Base-by-base conservation (phyloP, 768 basidiomycete genomes). In the Lentinula lateritia region DNA sequence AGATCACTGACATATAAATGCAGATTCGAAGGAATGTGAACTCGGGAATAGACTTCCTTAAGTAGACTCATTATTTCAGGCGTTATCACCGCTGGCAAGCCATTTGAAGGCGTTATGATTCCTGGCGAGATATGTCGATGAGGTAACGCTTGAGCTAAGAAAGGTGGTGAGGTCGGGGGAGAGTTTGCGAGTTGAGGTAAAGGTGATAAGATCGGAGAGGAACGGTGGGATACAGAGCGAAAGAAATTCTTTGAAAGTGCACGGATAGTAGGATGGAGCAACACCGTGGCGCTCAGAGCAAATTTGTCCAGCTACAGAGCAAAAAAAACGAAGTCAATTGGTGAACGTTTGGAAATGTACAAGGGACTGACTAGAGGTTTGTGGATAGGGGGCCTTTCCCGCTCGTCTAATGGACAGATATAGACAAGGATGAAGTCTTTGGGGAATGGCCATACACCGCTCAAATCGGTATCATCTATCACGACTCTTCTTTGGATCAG, bases 351-450 rank as follows among this genome's bases (percentile, higher is more conserved):
- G 52, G 46, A 23, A 28, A 58, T 32, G 63, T 41, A 53, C 41
- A 34, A 53, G 35, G 50, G 16, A 69, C 87, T 64, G 70, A 92
- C 91, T 70, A 93, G 72, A 65, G 76, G 80, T 62, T 83, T 82
- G 67, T 88, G 79, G 55, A 93, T 81, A 0, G 75, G 70, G 0
- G 92, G 91, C 61, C 87, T 76, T 69, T 92, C 89, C 50, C 74
- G 76, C 1, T 83, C 72, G 70, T 90, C 84, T 64, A 79, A 74
- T 9, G 84, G 80, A 71, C 89, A 91, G 10, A 94, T 83, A 66
- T 87, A 92, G 0, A 93, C 79, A 62, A 87, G 72, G 39, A 93
- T 76, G 68, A 93, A 94, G 0, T 79, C 82, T 10, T 85, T 79
- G 3, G 92, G 90, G 32, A 89, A 72, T 53, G 79, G 77, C 82